Base-by-base conservation (phyloP, 2,329 filamentous ascomycete species). In the Cercospora brassicicola region DNA sequence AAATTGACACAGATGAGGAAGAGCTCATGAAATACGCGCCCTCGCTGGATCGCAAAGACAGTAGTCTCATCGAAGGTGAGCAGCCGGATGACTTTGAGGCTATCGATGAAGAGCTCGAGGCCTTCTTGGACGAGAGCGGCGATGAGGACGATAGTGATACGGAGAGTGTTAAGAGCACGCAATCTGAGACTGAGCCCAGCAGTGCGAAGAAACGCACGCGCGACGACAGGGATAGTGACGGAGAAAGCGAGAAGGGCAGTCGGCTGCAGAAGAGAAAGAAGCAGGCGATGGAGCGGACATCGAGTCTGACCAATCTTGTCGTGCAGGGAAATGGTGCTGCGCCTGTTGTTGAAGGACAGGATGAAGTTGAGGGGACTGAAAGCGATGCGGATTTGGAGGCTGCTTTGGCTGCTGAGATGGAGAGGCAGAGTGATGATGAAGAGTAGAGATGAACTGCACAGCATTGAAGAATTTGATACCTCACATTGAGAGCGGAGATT, bases 71-170 rank as follows among this genome's bases (percentile, higher is more conserved):
- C 8, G 70, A 73, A 20, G 64, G 67, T 4, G 74, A 78, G 56
- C 60, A 68, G 8, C 76, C 79, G 10, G 80, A 82, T 4, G 81
- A 82, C 42, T 81, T 79, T 62, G 80, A 82, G 9, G 81, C 81
- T 11, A 76, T 81, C 1, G 89, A 93, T 71, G 89, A 91, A 67
- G 93, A 96, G 75, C 81, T 96, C 9, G 87, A 87, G 13, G 91
- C 92, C 56, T 94, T 95, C 72, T 81, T 95, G 72, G 84, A 81
- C 2, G 85, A 85, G 0, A 83, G 82, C 31, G 84, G 85, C 66
- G 82, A 81, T 65, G 84, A 88, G 9, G 73, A 71, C 18, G 66
- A 67, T 10, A 73, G 67, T 18, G 75, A 76, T 48, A 56, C 62
- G 5, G 73, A 76, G 42, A 75, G 73, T 48, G 66, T 71, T 2